Conservation (phyloP, 2,329 filamentous ascomycete species). For the Fusarium humuli region DNA sequence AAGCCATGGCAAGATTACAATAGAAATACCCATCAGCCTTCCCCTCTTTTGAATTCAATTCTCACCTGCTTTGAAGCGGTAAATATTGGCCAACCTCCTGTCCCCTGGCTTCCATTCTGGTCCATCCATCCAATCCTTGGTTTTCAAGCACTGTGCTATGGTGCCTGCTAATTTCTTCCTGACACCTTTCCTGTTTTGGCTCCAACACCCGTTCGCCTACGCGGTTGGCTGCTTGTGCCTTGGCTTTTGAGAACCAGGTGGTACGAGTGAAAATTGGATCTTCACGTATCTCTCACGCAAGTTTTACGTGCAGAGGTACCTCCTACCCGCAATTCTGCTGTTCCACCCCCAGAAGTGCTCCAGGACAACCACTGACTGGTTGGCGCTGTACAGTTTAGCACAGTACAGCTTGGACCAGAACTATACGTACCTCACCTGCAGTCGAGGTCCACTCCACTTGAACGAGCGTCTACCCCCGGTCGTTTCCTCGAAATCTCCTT, state of each 20-base stretch:
- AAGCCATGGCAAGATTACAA: background rate
- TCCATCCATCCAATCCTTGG: background rate
- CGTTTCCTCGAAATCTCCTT: constrained; percentile 42
- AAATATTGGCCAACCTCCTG: background rate
- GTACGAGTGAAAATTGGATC: constrained; percentile 30
- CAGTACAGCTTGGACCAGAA: background rate
- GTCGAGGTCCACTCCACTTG: background rate
- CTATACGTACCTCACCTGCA: background rate
- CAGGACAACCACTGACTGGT: background rate
- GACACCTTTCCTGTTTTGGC: constrained; percentile 35
- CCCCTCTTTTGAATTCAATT: background rate
- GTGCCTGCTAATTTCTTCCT: constrained; percentile 42
- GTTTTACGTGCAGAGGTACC: background rate
- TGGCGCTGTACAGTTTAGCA: background rate
- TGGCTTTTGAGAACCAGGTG: constrained; percentile 22
- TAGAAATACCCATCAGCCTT: background rate
- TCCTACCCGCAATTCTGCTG: constrained; percentile 5
- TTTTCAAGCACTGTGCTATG: constrained; percentile 7
- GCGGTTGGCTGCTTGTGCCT: constrained; percentile 29
- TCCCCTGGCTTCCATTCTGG: background rate
- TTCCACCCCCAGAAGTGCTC: constrained; percentile 17
- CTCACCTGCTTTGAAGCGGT: background rate
- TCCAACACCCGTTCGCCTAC: constrained; percentile 30
- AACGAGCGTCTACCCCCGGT: constrained; percentile 20
- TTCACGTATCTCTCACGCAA: background rate